Evolutionary conservation across 164 flowering plant species (phyloP).

Genomic region (Vitis riparia): DNA sequence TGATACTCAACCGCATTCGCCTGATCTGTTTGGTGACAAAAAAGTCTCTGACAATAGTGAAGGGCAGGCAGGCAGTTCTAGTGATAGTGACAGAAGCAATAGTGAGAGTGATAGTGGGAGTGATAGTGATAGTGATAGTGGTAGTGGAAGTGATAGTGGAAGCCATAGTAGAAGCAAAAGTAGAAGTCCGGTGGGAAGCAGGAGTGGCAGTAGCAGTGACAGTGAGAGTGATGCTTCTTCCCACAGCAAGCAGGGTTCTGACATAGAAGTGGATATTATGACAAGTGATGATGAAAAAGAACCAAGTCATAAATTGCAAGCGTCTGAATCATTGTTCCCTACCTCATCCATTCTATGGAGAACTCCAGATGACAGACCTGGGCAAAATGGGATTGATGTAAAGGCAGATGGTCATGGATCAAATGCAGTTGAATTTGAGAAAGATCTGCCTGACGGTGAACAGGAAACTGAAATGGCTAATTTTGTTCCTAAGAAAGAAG

Average conservation of each 20-base stretch:
- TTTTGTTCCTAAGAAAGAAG: constrained; percentile 23
- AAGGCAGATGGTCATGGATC: constrained; percentile 37
- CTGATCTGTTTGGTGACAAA: constrained; percentile 49
- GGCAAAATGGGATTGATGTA: constrained; percentile 33
- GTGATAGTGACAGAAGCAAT: constrained; percentile 73
- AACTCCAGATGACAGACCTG: constrained; percentile 29
- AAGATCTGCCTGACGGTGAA: constrained; percentile 35
- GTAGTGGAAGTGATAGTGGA: constrained; percentile 34
- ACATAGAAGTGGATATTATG: constrained; percentile 93
- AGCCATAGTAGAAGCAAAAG: constrained; percentile 32
- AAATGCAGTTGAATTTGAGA: constrained; percentile 39
- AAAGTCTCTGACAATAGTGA: constrained; percentile 53
- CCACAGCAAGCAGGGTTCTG: constrained; percentile 89
- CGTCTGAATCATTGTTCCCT: constrained; percentile 27
- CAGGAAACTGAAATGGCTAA: constrained; percentile 36
- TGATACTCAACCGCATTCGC: constrained; percentile 42
- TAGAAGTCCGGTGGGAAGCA: constrained; percentile 65
- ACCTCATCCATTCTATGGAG: constrained; percentile 32
- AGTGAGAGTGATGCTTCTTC: constrained; percentile 89
- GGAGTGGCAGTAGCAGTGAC: constrained; percentile 81
- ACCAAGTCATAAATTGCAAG: constrained; percentile 34
- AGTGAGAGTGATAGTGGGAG: constrained; percentile 68
- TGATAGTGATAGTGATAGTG: constrained; percentile 52
- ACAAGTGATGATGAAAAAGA: constrained; percentile 83
- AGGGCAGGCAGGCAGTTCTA: constrained; percentile 63